Base-by-base conservation (phyloP, 495 filamentous ascomycete genomes). In the Choiromyces venosus region DNA sequence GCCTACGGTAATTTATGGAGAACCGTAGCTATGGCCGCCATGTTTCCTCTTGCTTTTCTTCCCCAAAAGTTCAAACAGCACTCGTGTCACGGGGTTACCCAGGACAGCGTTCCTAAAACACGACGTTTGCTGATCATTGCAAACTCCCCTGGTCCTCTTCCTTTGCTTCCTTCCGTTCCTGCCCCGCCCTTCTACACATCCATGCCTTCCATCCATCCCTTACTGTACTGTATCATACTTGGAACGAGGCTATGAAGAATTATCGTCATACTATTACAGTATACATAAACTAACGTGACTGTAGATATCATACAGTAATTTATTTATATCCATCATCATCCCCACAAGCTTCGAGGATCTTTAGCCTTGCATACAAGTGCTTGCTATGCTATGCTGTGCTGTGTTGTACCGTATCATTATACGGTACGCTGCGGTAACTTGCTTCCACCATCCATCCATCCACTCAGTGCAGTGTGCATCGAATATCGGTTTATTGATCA, bases 291-390 rank as follows among this genome's bases (percentile, higher is more conserved):
- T 29, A 33, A 61, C 52, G 0, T 7, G 25, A 61, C 4, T n/a
- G n/a, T n/a, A n/a, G n/a, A n/a, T n/a, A n/a, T 29, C 52, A 0
- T 29, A 29, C 52, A 16, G 52, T n/a, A n/a, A n/a, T 61, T 29
- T 61, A 61, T 61, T 61, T 61, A 61, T 61, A 61, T 61, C n/a
- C n/a, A n/a, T n/a, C n/a, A n/a, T n/a, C 52, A 12, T 12, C 52
- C 3, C 33, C 52, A 33, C 12, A 29, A 33, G 52, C 52, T 16
- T 29, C 25, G 52, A 61, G 52, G 33, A 61, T 6, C 52, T 4
- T 29, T 14, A 16, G 52, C 52, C n/a, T 61, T 61, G n/a, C 6
- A 16, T n/a, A n/a, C n/a, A n/a, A n/a, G n/a, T n/a, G n/a, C n/a
- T n/a, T n/a, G 52, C 2, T 29, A 3, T 14, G 25, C 52, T 16